Conservation (phyloP, 2,329 filamentous ascomycete species). For the Balansia obtecta region DNA sequence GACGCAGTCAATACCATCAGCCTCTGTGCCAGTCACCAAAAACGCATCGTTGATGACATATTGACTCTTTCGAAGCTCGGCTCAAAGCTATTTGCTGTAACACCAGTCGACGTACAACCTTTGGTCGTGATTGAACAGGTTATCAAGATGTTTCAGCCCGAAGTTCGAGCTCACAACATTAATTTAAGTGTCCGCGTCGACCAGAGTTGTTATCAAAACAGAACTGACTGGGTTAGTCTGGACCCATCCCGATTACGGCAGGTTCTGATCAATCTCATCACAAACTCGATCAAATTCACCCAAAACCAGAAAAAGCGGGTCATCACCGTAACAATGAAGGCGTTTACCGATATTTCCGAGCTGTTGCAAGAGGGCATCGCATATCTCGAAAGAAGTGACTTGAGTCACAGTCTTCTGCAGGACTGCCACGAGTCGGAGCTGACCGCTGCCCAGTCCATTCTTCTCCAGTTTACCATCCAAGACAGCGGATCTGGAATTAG, state of each 20-base stretch:
- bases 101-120: constrained; percentile 57
- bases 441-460: background rate
- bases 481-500: constrained; percentile 56
- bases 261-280: constrained; percentile 63
- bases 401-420: constrained; percentile 1
- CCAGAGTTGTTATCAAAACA: constrained; percentile 49
- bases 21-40: constrained; percentile 66
- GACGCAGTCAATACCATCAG: constrained; percentile 70
- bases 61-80: constrained; percentile 59
- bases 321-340: constrained; percentile 53
- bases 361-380: constrained; percentile 25
- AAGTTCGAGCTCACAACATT: constrained; percentile 59
- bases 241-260: constrained; percentile 65
- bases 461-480: constrained; percentile 53
- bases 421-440: constrained; percentile 25
- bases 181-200: constrained; percentile 56
- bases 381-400: constrained; percentile 34
- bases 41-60: constrained; percentile 58
- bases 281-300: constrained; percentile 52
- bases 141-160: constrained; percentile 67
- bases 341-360: constrained; percentile 38
- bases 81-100: constrained; percentile 55
- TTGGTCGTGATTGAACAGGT: constrained; percentile 51
- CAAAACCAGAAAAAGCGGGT: constrained; percentile 43
- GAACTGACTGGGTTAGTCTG: constrained; percentile 58